A percentile compares a stretch with the other conserved stretches of the same genome.
phyloP scores from a whole-genome alignment of 176 grass and related monocot species.

The Melocanna baccifera region DNA sequence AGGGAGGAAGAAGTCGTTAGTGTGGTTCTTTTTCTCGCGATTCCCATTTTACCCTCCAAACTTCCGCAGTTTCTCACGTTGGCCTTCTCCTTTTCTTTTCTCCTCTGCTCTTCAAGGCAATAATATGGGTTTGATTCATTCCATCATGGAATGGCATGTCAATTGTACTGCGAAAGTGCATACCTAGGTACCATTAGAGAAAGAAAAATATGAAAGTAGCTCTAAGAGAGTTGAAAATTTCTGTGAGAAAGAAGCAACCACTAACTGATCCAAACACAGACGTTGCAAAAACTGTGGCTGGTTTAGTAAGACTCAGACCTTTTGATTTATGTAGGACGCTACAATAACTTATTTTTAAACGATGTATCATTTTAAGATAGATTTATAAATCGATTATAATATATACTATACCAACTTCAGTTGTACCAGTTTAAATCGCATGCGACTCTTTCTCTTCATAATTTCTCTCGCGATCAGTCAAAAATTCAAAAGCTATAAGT shows the following conservation, averaged over 20 bases:
- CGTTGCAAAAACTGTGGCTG: neutral
- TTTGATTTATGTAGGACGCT: no score
- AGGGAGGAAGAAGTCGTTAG: conserved; percentile 1
- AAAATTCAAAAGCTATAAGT: no score
- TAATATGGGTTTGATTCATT: no score
- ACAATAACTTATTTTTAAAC: no score
- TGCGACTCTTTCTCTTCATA: no score
- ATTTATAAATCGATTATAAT: no score
- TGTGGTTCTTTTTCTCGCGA: neutral
- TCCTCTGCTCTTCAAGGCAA: neutral
- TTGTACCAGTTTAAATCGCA: no score
- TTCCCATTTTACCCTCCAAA: neutral
- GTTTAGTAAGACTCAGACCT: no score
- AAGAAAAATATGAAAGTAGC: neutral
- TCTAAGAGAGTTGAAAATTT: neutral
- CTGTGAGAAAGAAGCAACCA: neutral
- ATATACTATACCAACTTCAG: no score
- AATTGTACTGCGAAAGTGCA: neutral
- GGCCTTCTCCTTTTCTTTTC: neutral
- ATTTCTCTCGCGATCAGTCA: no score
- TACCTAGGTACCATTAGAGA: neutral
- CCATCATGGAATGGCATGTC: neutral
- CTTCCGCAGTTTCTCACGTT: neutral
- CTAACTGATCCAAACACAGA: neutral
- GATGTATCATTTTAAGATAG: no score